Base-by-base conservation (phyloP, 202 grass and related monocot species). In the Elaeis oleifera region DNA sequence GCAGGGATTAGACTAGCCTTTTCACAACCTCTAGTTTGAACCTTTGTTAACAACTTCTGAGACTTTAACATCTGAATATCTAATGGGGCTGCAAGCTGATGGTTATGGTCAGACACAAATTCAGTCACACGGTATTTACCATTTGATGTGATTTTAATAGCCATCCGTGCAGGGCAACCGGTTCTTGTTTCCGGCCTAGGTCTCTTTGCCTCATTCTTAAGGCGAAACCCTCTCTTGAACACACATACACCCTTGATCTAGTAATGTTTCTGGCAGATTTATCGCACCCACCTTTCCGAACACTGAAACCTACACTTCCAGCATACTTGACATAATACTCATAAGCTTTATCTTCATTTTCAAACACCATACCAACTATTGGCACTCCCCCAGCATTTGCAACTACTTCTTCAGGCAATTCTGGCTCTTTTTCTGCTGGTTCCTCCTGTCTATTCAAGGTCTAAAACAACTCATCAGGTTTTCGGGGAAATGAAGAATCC, bases 31-130 rank as follows among this genome's bases (percentile, higher is more conserved):
- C 72, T 79, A 79, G 79, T 57, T 63, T 70, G 74, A 68, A 74
- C 67, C 22, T 92, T 79, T 27, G 69, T 49, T 54, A 72, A 72
- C 29, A 69, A 26, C 52, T 76, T 88, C 61, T 85, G 74, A 21
- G 84, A 88, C 73, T 74, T 96, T 58, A 96, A 61, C 79, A 88
- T 76, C 60, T 85, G 84, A 69, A 96, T 96, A 70, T 90, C 91
- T 71, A 96, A 88, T 22, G 91, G 91, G 49, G 78, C 79, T 65
- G 84, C 84, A 80, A 96, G 87, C 66, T 79, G 84, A 56, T 96
- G 91, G 71, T 96, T 96, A 67, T 96, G 91, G 65, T 88, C 84
- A 49, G 89, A 63, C 51, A 90, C 53, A 49, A 90, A 96, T 70
- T 90, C 87, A 20, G 64, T 81, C 52, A 96, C 74, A 24, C 84